Percentiles rank a stretch among this genome's conserved stretches.
Evolutionary conservation across 2,329 filamentous ascomycete species (phyloP).

Genomic region (Colletotrichum caudatum): DNA sequence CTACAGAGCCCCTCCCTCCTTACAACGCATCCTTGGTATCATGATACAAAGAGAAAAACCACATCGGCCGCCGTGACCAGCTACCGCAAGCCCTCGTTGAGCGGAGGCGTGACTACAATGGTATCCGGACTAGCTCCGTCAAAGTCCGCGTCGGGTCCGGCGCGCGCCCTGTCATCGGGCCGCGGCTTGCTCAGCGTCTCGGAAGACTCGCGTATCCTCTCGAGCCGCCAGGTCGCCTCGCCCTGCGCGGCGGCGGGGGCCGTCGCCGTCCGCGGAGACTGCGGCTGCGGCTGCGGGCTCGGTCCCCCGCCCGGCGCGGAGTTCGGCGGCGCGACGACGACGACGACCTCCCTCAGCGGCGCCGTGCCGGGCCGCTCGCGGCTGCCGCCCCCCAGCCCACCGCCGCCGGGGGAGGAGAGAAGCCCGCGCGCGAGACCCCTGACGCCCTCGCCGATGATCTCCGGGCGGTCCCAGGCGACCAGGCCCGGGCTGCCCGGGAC

Average conservation of each 20-base stretch:
- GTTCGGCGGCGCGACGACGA: slow-evolving; percentile 32
- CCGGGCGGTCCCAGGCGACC: slow-evolving; percentile 62
- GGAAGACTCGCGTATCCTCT: slow-evolving; percentile 36
- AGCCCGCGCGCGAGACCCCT: slow-evolving; percentile 56
- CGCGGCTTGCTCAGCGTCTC: slow-evolving; percentile 29
- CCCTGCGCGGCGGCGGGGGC: slow-evolving; percentile 24
- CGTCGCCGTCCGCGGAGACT: not conserved
- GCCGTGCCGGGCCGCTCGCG: slow-evolving; percentile 45
- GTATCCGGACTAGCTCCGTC: slow-evolving; percentile 41
- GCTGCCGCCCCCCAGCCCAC: slow-evolving; percentile 49
- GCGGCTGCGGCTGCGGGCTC: not conserved
- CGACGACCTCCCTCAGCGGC: slow-evolving; percentile 52
- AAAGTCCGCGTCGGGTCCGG: slow-evolving; percentile 23
- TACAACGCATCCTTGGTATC: slow-evolving; percentile 22
- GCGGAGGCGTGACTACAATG: slow-evolving; percentile 37
- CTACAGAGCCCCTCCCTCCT: not conserved
- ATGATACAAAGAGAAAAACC: slow-evolving; percentile 21
- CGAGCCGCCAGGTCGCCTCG: slow-evolving; percentile 30
- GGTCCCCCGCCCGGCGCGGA: not conserved
- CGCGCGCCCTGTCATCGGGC: not conserved
- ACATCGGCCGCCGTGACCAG: not conserved
- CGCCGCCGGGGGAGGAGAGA: slow-evolving; percentile 49
- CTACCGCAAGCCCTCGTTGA: not conserved
- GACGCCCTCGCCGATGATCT: slow-evolving; percentile 58
- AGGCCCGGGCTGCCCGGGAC: slow-evolving; percentile 57